Evolutionary conservation across 352 stramenopile genomes (phyloP).

Genomic region (Achlya hypogyna): DNA sequence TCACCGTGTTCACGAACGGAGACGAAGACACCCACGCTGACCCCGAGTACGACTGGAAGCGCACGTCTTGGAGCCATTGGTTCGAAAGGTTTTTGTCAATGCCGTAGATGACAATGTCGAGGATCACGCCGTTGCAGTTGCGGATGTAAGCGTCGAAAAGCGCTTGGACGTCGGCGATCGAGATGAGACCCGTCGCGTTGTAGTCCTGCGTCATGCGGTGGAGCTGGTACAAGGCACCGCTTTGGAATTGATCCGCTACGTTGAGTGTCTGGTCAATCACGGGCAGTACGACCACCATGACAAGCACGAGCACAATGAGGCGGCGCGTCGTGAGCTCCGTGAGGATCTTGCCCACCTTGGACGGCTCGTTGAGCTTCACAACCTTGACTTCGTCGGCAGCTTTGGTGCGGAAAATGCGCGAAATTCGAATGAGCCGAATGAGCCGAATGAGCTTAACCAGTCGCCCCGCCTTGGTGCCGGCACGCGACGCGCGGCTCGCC

Average conservation of each 20-base stretch:
- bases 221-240: slow-evolving; percentile 60
- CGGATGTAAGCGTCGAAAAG: slow-evolving; percentile 67
- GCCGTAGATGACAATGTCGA: slow-evolving; percentile 51
- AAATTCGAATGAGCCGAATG: slow-evolving; percentile 84
- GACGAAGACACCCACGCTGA: slow-evolving; percentile 39
- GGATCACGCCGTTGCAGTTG: slow-evolving; percentile 57
- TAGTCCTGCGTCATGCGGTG: slow-evolving; percentile 79
- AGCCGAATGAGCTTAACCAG: slow-evolving; percentile 89
- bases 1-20: slow-evolving; percentile 32
- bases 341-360: slow-evolving; percentile 91
- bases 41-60: slow-evolving; percentile 43
- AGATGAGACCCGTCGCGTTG: slow-evolving; percentile 50
- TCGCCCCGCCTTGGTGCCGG: slow-evolving; percentile 78
- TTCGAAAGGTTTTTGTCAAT: slow-evolving; percentile 32
- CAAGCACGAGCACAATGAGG: slow-evolving; percentile 85
- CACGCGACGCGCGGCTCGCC: slow-evolving; percentile 74
- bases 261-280: slow-evolving; percentile 73
- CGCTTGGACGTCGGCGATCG: slow-evolving; percentile 34
- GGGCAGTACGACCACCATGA: slow-evolving; percentile 80
- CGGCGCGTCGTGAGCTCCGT: slow-evolving; percentile 90
- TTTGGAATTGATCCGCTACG: slow-evolving; percentile 70
- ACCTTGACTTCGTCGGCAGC: slow-evolving; percentile 34
- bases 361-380: slow-evolving; percentile 75
- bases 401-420: slow-evolving; percentile 75
- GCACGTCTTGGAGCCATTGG: slow-evolving; percentile 45